Evolutionary conservation across 2,329 filamentous ascomycete genomes (phyloP).

Genomic region (Aspergillus novofumigatus): DNA sequence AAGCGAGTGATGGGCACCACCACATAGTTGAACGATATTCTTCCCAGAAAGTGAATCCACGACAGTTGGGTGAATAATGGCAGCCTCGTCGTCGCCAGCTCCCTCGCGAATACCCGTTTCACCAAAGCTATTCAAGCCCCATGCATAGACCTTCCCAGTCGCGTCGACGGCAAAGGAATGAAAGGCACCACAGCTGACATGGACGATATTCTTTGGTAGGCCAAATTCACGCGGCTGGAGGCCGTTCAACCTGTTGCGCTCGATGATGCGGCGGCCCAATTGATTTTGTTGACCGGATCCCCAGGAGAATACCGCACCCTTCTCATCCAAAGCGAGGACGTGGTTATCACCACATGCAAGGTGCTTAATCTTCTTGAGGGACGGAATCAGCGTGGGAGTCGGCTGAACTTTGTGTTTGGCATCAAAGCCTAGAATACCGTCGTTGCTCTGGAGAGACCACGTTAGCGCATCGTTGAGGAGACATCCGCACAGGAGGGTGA

Average conservation of each 20-base stretch:
- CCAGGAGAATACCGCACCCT: constrained; percentile 60
- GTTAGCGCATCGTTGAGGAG: constrained; percentile 5
- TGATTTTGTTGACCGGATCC: constrained; percentile 66
- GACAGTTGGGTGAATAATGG: constrained; percentile 66
- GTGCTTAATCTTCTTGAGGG: constrained; percentile 52
- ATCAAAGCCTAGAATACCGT: constrained; percentile 59
- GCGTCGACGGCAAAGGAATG: constrained; percentile 74
- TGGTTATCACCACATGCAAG: constrained; percentile 56
- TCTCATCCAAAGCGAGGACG: constrained; percentile 54
- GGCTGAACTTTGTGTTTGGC: constrained; percentile 42
- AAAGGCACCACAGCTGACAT: constrained; percentile 68
- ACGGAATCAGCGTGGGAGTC: constrained; percentile 46
- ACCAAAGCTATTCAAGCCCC: constrained; percentile 84
- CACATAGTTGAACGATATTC: constrained; percentile 64
- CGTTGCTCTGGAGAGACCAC: constrained; percentile 48
- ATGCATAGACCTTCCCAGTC: constrained; percentile 68
- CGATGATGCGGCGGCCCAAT: constrained; percentile 61
- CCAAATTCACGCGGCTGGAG: constrained; percentile 56
- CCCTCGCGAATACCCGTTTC: constrained; percentile 66
- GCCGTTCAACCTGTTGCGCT: constrained; percentile 53
- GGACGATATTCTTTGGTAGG: constrained; percentile 55
- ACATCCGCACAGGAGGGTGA: not conserved
- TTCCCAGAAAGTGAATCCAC: constrained; percentile 61
- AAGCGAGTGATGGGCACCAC: constrained; percentile 71
- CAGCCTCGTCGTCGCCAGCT: constrained; percentile 64